These are phyloP conservation scores for Fonsecaea monophora DNA, from an alignment of 2,329 filamentous ascomycete species.

Conservation along the genomic window DNA sequence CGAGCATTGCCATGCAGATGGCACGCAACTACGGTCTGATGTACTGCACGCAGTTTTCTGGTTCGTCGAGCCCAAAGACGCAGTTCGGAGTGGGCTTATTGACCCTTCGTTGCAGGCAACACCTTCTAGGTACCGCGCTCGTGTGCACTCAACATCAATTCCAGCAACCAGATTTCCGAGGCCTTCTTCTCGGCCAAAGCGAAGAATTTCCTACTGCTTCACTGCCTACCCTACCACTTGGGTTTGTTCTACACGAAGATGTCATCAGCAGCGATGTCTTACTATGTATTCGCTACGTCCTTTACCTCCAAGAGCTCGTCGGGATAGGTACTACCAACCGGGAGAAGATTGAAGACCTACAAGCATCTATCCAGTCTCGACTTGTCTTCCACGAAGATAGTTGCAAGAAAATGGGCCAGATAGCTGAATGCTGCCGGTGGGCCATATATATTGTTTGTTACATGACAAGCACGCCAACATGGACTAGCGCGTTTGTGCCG, in stretches of 20 bases:
- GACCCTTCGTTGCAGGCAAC: conserved; percentile 19
- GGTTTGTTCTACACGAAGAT: conserved; percentile 20
- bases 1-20: conserved; percentile 13
- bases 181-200: conserved; percentile 3
- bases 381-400: conserved; percentile 19
- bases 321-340: neutral
- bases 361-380: conserved; percentile 16
- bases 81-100: neutral
- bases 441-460: conserved; percentile 27
- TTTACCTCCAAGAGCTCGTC: conserved; percentile 3
- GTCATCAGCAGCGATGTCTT: conserved; percentile 17
- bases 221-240: conserved; percentile 12
- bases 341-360: conserved; percentile 13
- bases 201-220: conserved; percentile 5
- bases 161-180: conserved; percentile 15
- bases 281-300: conserved; percentile 15
- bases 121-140: conserved; percentile 19
- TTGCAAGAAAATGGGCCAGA: conserved; percentile 15
- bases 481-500: conserved; percentile 14
- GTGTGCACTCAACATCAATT: conserved; percentile 13
- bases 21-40: conserved; percentile 12
- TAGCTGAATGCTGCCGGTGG: conserved; percentile 26
- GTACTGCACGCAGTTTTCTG: conserved; percentile 23
- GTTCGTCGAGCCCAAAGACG: neutral
- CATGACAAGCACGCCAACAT: neutral